Percentiles rank a stretch among this genome's conserved stretches.
phyloP scores from a whole-genome alignment of 2,329 filamentous ascomycete genomes.

The Metarhizium guizhouense region DNA sequence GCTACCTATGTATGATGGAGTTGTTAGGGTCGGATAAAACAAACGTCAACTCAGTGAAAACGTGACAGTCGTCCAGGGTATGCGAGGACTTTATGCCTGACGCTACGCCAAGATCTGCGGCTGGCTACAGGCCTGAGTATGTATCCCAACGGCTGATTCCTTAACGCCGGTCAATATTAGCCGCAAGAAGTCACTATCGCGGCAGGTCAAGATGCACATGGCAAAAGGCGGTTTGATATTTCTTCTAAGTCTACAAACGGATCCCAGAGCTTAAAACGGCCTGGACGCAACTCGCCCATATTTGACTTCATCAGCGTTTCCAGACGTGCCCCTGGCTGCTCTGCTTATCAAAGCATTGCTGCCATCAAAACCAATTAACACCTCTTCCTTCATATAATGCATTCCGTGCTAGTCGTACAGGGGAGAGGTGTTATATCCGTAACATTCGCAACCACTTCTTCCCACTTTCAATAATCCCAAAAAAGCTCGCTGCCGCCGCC shows the following conservation, averaged over 20 bases:
- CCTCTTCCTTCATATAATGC: constrained; percentile 1
- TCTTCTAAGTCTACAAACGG: not conserved
- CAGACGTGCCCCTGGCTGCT: not conserved
- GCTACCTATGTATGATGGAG: no score
- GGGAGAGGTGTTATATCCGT: not conserved
- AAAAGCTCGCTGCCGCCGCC: not conserved
- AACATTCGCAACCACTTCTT: not conserved
- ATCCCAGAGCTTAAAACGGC: not conserved
- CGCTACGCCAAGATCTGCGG: no score
- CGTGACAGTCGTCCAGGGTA: no score
- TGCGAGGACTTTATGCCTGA: no score
- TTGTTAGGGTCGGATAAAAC: no score
- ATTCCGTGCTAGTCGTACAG: constrained; percentile 5
- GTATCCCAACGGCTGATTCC: no score
- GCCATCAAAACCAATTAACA: not conserved
- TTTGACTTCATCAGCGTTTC: not conserved
- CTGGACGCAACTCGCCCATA: not conserved
- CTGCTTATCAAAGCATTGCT: not conserved
- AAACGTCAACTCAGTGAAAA: no score
- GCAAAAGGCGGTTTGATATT: not conserved
- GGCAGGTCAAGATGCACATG: not conserved
- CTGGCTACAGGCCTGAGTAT: no score
- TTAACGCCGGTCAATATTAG: no score
- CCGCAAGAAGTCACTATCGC: no score
- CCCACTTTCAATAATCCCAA: not conserved